Evolutionary conservation across 345 rosid genomes (phyloP).

Genomic region (Gynandropsis gynandra): DNA sequence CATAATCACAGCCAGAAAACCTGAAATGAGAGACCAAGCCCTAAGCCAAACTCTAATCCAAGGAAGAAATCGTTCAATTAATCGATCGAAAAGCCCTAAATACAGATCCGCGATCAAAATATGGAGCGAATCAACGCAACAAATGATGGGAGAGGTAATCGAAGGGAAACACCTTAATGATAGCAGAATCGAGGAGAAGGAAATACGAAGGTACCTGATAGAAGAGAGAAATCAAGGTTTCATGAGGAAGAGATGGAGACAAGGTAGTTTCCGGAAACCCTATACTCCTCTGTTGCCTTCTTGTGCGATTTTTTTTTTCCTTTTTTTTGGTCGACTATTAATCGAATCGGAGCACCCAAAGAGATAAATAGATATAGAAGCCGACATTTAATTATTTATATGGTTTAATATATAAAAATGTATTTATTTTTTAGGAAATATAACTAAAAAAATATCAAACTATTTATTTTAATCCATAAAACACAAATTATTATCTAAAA

Average conservation of each 20-base stretch:
- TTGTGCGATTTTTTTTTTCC: constrained; percentile 7
- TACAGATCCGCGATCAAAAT: neutral
- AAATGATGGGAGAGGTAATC: no score
- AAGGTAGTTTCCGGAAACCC: neutral
- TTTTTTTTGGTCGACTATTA: no score
- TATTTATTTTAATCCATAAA: no score
- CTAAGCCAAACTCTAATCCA: constrained; percentile 16
- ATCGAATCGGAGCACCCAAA: no score
- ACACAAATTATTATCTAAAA: no score
- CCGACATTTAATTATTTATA: no score
- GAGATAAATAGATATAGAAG: no score
- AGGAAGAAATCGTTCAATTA: neutral
- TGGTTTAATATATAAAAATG: no score
- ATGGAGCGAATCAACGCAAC: neutral
- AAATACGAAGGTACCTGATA: no score
- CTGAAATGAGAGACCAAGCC: neutral
- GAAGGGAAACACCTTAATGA: neutral
- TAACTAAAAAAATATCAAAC: no score
- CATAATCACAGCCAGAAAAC: constrained; percentile 30
- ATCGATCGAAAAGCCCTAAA: neutral
- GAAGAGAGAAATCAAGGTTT: constrained; percentile 3
- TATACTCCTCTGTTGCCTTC: neutral
- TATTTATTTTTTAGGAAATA: no score
- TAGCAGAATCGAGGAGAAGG: neutral
- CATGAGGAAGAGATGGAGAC: neutral